phyloP scores from a whole-genome alignment of 2,329 filamentous ascomycete genomes.

The Aspergillus alliaceus region DNA sequence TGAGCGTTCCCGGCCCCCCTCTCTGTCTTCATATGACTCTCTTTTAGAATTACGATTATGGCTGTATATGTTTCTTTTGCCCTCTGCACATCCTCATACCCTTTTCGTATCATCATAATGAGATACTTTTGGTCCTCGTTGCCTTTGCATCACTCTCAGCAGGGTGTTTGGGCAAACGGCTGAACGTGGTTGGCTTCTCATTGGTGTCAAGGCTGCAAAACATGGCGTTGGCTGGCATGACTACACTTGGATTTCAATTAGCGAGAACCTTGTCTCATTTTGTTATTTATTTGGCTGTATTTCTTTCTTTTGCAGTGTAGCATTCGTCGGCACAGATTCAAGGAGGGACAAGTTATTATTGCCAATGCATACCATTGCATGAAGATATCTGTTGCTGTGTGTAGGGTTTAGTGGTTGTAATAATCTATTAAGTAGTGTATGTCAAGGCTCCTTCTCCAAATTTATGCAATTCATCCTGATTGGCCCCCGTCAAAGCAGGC shows the following conservation, averaged over 20 bases:
- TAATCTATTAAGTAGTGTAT: too few species aligned
- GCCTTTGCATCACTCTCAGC: neutral
- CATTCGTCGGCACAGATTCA: neutral
- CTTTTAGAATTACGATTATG: neutral
- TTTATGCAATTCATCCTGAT: neutral
- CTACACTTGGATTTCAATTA: slow-evolving; percentile 19
- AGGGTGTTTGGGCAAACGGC: neutral
- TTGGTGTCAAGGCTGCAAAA: slow-evolving; percentile 14
- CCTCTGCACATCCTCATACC: slow-evolving; percentile 8
- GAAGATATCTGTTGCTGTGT: neutral
- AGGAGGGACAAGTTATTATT: neutral
- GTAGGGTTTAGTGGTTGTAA: too few species aligned
- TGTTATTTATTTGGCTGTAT: neutral
- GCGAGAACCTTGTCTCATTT: slow-evolving; percentile 8
- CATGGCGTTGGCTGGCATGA: slow-evolving; percentile 19
- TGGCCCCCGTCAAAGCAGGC: neutral
- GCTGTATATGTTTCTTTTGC: slow-evolving; percentile 7
- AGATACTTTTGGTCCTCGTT: neutral
- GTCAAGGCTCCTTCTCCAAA: neutral
- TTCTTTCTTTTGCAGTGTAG: neutral
- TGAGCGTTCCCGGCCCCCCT: neutral
- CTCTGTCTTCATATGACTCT: neutral
- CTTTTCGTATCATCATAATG: neutral
- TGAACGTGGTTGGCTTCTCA: neutral
- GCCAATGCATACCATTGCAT: neutral